Evolutionary conservation across 2,329 filamentous ascomycete species (phyloP).

Genomic region (Pseudogymnoascus sp.): DNA sequence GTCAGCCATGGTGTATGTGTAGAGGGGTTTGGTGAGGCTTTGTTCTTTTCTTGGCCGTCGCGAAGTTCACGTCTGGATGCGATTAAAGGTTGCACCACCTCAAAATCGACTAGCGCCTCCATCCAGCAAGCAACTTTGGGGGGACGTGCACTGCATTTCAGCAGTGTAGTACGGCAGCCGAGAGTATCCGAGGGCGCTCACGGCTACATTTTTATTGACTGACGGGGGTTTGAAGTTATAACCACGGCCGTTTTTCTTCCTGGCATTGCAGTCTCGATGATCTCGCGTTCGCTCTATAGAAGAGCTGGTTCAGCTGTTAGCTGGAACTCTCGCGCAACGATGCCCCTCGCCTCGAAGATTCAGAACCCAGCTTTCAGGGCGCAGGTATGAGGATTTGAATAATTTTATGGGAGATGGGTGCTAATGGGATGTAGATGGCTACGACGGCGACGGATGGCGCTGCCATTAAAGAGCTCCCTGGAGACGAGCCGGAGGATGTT

Average conservation of each 20-base stretch:
- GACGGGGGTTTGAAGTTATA: background rate
- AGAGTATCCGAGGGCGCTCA: background rate
- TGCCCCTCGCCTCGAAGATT: conserved; percentile 78
- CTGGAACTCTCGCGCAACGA: conserved; percentile 42
- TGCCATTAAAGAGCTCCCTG: conserved; percentile 28
- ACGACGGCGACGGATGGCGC: conserved; percentile 23
- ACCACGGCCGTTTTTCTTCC: conserved; percentile 7
- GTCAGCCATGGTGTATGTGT: conserved; percentile 49
- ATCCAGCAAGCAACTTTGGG: background rate
- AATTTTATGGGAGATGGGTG: conserved; percentile 10
- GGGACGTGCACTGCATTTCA: conserved; percentile 1
- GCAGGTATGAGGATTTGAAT: conserved; percentile 37
- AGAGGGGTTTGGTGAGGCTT: conserved; percentile 19
- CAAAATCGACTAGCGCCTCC: conserved; percentile 19
- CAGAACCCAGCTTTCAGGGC: conserved; percentile 50
- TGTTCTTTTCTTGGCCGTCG: conserved; percentile 17
- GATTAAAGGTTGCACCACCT: conserved; percentile 9
- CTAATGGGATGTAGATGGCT: conserved; percentile 34
- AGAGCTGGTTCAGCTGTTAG: conserved; percentile 47
- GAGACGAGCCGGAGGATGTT: conserved; percentile 81
- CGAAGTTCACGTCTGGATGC: conserved; percentile 19
- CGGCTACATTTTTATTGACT: conserved; percentile 5
- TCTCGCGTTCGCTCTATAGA: conserved; percentile 45
- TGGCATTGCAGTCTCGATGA: conserved; percentile 41
- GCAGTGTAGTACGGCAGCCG: background rate